Base-by-base conservation (phyloP, 2,329 filamentous ascomycete genomes). In the Talaromyces islandicus region DNA sequence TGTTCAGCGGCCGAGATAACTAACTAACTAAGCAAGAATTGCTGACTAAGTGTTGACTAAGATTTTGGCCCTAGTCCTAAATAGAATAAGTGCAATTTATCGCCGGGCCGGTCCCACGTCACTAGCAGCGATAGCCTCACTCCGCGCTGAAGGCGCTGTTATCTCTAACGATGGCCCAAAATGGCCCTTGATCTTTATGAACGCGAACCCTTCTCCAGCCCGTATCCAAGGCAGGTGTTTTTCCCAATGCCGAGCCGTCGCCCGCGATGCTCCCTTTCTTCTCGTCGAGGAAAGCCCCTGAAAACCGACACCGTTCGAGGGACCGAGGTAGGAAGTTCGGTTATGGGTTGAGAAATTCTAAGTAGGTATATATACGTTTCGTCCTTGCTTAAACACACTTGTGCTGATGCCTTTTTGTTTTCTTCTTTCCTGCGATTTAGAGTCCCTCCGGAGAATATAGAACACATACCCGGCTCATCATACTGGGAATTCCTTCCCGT, bases 401-500 rank as follows among this genome's bases (percentile, higher is more conserved):
- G 5, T 54, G 17, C 54, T 61, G 19, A 55, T 54, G 17, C 19
- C 19, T 32, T 21, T 25, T 21, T 11, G 19, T 32, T 21, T 25
- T 21, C 7, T 29, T 14, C 2, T 38, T 38, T 12, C 14, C 50
- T 25, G 43, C 19, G 11, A 41, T 30, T 9, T 25, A 61, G 59
- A 43, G 24, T 27, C 11, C 9, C 35, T 24, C 21, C 30, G 32
- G 54, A 61, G 14, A 41, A 30, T 29, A 7, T 24, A 14, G 21
- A 38, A 48, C 56, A 24, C 17, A 51, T 46, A 30, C 52, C 29
- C 35, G 38, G 43, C 10, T 52, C 19, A 11, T 29, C 70, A 0
- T 69, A 66, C 24, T 77, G 75, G 75, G 74, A 74, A 57, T 60
- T 65, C 52, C 69, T 78, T 25, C 75, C 76, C 11, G 73, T 74